Percentiles rank a stretch among this genome's conserved stretches.
Evolutionary conservation across 2,329 filamentous ascomycete genomes (phyloP).

Genomic region (Fonsecaea pedrosoi): DNA sequence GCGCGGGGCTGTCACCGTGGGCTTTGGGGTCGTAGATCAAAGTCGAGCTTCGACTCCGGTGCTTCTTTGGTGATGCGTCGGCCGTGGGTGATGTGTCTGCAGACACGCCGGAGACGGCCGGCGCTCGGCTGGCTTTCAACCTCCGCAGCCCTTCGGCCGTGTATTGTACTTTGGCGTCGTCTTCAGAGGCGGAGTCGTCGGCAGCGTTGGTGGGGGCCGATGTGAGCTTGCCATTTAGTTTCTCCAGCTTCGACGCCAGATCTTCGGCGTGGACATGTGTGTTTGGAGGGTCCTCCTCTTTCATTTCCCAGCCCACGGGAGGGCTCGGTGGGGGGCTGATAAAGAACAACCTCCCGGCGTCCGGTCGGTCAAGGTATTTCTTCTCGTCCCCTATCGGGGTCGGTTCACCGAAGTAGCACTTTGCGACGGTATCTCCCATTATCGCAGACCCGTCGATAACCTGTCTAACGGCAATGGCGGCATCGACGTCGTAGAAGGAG

Average conservation of each 20-base stretch:
- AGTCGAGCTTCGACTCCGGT: slow-evolving; percentile 61
- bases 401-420: slow-evolving; percentile 60
- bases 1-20: slow-evolving; percentile 64
- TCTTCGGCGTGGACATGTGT: slow-evolving; percentile 70
- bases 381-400: slow-evolving; percentile 53
- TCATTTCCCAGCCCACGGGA: slow-evolving; percentile 69
- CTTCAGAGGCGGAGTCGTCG: slow-evolving; percentile 21
- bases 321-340: slow-evolving; percentile 69
- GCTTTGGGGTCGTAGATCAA: slow-evolving; percentile 69
- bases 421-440: slow-evolving; percentile 46
- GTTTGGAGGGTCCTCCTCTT: slow-evolving; percentile 69
- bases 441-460: slow-evolving; percentile 50
- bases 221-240: slow-evolving; percentile 53
- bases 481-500: slow-evolving; percentile 53
- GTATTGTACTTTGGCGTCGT: slow-evolving; percentile 30
- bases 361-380: slow-evolving; percentile 62
- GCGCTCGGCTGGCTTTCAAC: slow-evolving; percentile 27
- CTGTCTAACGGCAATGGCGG: slow-evolving; percentile 53
- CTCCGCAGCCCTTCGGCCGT: slow-evolving; percentile 34
- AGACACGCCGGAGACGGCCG: slow-evolving; percentile 24
- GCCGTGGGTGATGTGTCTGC: slow-evolving; percentile 29
- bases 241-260: slow-evolving; percentile 62
- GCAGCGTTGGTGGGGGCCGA: slow-evolving; percentile 1
- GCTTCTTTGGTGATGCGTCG: slow-evolving; percentile 42
- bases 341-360: slow-evolving; percentile 69